A percentile compares a stretch with the other conserved stretches of the same genome.
Evolutionary conservation across 164 flowering plant genomes (phyloP).

Genomic region (Chimonanthus salicifolius): DNA sequence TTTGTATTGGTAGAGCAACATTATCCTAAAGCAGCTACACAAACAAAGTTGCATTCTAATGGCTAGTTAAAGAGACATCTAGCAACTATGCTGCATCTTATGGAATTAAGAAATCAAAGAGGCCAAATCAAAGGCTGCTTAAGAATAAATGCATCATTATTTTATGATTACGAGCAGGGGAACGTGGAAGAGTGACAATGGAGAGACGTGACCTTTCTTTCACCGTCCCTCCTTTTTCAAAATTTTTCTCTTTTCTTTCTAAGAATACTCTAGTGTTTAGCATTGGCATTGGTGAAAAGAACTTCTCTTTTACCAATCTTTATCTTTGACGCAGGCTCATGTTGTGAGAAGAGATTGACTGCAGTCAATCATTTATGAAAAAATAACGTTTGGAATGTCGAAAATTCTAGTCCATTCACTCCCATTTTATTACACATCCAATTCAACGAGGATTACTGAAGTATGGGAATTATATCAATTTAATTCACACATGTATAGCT

Average conservation of each 20-base stretch:
- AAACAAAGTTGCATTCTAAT: not conserved
- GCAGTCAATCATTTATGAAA: no score
- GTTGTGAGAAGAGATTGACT: no score
- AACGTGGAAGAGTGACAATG: not conserved
- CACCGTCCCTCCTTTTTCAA: not conserved
- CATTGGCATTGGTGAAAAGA: not conserved
- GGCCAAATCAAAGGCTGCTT: not conserved
- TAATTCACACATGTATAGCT: no score
- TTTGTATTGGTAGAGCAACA: not conserved
- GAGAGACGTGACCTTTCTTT: not conserved
- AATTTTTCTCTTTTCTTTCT: not conserved
- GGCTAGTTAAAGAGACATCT: not conserved
- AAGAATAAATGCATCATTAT: not conserved
- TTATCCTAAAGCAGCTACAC: not conserved
- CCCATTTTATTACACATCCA: no score
- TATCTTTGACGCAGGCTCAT: not conserved
- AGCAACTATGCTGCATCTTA: not conserved
- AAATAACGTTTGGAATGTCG: no score
- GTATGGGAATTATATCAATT: no score
- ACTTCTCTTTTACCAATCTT: not conserved
- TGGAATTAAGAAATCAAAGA: constrained; percentile 1
- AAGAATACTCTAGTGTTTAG: not conserved
- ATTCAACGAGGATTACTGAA: no score
- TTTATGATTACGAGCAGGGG: not conserved
- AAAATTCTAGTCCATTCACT: no score